These are phyloP conservation scores for Russula abietina DNA, from an alignment of 768 basidiomycete species.

Conservation along the genomic window DNA sequence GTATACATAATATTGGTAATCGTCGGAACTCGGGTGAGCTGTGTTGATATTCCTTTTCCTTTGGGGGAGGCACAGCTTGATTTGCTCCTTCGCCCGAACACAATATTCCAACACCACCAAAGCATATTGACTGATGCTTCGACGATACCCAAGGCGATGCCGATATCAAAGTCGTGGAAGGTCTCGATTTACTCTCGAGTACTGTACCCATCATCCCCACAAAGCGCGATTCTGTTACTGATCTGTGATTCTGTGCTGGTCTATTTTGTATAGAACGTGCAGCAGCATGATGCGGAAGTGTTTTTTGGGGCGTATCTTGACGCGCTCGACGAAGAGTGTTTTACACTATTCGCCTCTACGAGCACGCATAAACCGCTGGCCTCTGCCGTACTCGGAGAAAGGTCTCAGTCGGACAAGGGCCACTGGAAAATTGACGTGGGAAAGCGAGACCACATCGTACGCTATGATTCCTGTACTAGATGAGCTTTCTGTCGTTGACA, in stretches of 20 bases:
- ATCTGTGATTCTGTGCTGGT: constrained; percentile 11
- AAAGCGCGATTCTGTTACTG: background rate
- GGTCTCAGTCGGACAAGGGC: constrained; percentile 51
- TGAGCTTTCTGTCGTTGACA: background rate
- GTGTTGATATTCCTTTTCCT: too few species aligned
- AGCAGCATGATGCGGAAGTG: constrained; percentile 97
- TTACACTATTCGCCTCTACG: constrained; percentile 52
- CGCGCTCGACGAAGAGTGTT: constrained; percentile 86
- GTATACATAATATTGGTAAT: too few species aligned
- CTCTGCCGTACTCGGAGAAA: constrained; percentile 32
- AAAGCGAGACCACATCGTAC: constrained; percentile 75
- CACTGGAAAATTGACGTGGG: constrained; percentile 81
- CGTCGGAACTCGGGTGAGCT: too few species aligned
- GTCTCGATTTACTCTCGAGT: too few species aligned
- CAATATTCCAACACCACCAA: too few species aligned
- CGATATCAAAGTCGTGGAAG: too few species aligned
- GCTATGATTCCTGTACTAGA: constrained; percentile 30
- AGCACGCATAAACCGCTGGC: constrained; percentile 34
- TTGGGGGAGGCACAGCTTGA: too few species aligned
- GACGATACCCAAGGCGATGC: too few species aligned
- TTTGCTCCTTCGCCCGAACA: too few species aligned
- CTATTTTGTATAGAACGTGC: constrained; percentile 53
- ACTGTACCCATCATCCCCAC: too few species aligned
- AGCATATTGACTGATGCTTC: too few species aligned
- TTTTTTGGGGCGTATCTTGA: constrained; percentile 95